Conservation (phyloP, 2,329 filamentous ascomycete genomes). For the Beauveria sp. region DNA sequence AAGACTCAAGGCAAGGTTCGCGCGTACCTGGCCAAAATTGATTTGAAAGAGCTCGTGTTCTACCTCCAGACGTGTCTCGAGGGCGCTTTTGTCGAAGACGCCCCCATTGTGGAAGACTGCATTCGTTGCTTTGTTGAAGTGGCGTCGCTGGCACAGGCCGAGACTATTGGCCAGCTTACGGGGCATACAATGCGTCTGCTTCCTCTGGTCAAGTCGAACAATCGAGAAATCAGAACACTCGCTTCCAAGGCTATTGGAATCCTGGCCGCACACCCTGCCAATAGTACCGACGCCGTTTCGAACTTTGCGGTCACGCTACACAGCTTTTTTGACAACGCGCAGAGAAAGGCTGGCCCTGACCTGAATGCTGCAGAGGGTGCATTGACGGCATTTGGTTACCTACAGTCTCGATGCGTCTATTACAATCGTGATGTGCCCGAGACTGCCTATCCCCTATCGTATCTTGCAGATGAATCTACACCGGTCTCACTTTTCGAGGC, state of each 20-base stretch:
- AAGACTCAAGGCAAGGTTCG: conserved; percentile 53
- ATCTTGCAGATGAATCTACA: conserved; percentile 25
- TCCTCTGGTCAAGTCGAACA: conserved; percentile 61
- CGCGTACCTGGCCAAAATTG: conserved; percentile 38
- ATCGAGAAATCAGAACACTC: conserved; percentile 56
- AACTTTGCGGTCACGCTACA: conserved; percentile 25
- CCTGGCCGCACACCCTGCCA: conserved; percentile 57
- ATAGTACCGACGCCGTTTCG: conserved; percentile 25
- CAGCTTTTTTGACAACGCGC: conserved; percentile 35
- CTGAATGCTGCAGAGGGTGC: conserved; percentile 40
- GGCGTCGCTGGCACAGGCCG: conserved; percentile 42
- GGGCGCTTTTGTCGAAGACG: conserved; percentile 42
- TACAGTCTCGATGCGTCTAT: conserved; percentile 35
- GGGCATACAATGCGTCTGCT: conserved; percentile 45
- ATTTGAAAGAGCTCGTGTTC: conserved; percentile 30
- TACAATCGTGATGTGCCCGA: conserved; percentile 29
- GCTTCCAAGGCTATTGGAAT: conserved; percentile 70
- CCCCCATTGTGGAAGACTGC: conserved; percentile 37
- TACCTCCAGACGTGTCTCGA: conserved; percentile 50
- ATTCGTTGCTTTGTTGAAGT: conserved; percentile 47
- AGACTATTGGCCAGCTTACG: conserved; percentile 41
- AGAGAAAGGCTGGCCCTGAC: conserved; percentile 35
- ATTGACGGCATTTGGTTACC: conserved; percentile 37
- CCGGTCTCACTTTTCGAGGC: conserved; percentile 34
- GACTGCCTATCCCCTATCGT: conserved; percentile 21